Evolutionary conservation across 106 monocot genomes (phyloP).

Genomic region (Allium sativum): DNA sequence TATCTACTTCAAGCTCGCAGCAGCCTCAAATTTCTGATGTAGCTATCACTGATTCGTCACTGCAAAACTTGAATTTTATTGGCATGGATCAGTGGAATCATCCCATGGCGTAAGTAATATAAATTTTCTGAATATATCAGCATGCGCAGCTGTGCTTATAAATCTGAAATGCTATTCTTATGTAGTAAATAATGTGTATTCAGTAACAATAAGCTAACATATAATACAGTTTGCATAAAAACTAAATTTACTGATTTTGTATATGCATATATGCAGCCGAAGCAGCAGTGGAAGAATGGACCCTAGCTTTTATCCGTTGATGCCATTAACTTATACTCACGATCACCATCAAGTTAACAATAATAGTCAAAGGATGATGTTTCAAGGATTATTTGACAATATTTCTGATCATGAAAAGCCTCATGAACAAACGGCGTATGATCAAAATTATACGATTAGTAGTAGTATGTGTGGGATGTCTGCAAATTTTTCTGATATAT

Average conservation of each 20-base stretch:
- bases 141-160: background rate
- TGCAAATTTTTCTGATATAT: background rate
- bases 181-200: no score
- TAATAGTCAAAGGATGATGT: slow-evolving; percentile 17
- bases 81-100: slow-evolving; percentile 28
- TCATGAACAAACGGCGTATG: slow-evolving; percentile 10
- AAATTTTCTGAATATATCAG: background rate
- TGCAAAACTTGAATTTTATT: slow-evolving; percentile 7
- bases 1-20: background rate
- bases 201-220: background rate
- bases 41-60: slow-evolving; percentile 3
- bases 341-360: background rate
- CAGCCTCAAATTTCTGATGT: background rate
- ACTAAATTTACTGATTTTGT: slow-evolving; percentile 5
- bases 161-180: no score
- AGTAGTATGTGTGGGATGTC: background rate
- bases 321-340: slow-evolving; percentile 24
- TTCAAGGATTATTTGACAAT: slow-evolving; percentile 24
- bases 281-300: slow-evolving; percentile 17
- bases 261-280: slow-evolving; percentile 2
- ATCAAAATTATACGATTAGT: background rate
- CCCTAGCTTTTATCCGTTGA: slow-evolving; percentile 35
- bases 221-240: background rate
- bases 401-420: slow-evolving; percentile 6
- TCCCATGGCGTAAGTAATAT: slow-evolving; percentile 13